A percentile compares a stretch with the other conserved stretches of the same genome.
Evolutionary conservation across 352 stramenopile species (phyloP).

Genomic region (Pythium sukuiense): DNA sequence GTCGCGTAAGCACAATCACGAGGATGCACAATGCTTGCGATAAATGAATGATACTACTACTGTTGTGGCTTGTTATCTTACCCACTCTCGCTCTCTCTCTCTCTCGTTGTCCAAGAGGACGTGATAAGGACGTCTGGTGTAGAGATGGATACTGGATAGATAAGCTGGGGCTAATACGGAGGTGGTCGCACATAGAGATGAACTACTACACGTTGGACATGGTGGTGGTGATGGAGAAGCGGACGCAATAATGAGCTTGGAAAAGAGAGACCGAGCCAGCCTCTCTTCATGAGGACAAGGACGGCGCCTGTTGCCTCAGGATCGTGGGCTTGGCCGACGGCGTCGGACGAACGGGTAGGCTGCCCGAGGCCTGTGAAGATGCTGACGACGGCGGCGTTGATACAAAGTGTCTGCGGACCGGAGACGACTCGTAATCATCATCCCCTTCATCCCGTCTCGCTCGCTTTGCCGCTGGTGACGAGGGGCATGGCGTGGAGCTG

Average conservation of each 20-base stretch:
- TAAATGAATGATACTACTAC: constrained; percentile 7
- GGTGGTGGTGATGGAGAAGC: not conserved
- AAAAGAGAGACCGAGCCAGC: not conserved
- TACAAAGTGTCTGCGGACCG: not conserved
- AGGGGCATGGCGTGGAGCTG: constrained; percentile 16
- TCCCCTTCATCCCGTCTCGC: not conserved
- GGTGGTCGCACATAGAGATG: not conserved
- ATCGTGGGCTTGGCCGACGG: constrained; percentile 22
- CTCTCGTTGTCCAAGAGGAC: no score
- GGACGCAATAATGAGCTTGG: not conserved
- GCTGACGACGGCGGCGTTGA: not conserved
- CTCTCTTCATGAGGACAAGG: constrained; percentile 13
- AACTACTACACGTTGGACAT: constrained; percentile 2
- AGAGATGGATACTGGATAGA: no score
- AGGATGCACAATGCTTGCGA: not conserved
- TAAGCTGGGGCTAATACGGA: not conserved
- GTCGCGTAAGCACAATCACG: constrained; percentile 47
- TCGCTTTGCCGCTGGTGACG: not conserved
- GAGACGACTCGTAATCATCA: not conserved
- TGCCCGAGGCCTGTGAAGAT: not conserved
- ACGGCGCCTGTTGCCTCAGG: constrained; percentile 19
- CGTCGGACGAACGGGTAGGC: not conserved
- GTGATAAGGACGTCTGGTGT: no score
- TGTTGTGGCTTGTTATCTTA: not conserved
- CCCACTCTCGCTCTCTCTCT: no score